phyloP scores from a whole-genome alignment of 176 grass and related monocot species.

The Musa beccarii region DNA sequence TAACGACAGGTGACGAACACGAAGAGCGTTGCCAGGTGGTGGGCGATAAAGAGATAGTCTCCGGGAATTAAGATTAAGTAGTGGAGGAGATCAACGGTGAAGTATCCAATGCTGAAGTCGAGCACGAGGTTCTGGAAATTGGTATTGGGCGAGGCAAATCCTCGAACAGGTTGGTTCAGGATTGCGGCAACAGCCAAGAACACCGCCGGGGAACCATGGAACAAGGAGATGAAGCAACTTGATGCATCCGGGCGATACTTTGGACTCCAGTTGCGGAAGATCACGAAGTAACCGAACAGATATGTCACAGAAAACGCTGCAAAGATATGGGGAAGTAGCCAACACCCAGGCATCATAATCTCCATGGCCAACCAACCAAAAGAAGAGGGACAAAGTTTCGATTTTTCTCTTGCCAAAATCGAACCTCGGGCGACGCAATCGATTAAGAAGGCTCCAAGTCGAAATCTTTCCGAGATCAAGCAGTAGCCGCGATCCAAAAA shows the following conservation, averaged over 20 bases:
- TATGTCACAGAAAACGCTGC: conserved; percentile 54
- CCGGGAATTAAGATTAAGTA: conserved; percentile 68
- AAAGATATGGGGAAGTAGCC: conserved; percentile 44
- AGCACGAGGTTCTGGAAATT: conserved; percentile 53
- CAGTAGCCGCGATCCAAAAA: background rate
- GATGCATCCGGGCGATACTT: conserved; percentile 56
- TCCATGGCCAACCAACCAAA: conserved; percentile 19
- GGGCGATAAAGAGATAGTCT: conserved; percentile 79
- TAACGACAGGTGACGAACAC: conserved; percentile 85
- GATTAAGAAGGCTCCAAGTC: too few species aligned
- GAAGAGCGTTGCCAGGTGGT: conserved; percentile 88
- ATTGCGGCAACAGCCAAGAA: conserved; percentile 41
- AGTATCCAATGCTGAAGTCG: conserved; percentile 87
- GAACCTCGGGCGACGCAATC: too few species aligned
- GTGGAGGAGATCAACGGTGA: conserved; percentile 79
- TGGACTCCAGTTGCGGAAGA: conserved; percentile 57
- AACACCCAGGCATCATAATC: background rate
- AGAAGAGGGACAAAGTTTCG: background rate
- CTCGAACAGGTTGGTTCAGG: conserved; percentile 28
- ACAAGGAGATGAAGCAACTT: conserved; percentile 78
- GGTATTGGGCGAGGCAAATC: conserved; percentile 58
- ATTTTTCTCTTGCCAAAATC: background rate
- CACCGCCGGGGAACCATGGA: conserved; percentile 67
- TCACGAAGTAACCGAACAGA: conserved; percentile 28
- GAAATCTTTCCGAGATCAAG: too few species aligned